These are phyloP conservation scores for Patellifolia procumbens DNA, from an alignment of 179 eudicot genomes.

Conservation along the genomic window DNA sequence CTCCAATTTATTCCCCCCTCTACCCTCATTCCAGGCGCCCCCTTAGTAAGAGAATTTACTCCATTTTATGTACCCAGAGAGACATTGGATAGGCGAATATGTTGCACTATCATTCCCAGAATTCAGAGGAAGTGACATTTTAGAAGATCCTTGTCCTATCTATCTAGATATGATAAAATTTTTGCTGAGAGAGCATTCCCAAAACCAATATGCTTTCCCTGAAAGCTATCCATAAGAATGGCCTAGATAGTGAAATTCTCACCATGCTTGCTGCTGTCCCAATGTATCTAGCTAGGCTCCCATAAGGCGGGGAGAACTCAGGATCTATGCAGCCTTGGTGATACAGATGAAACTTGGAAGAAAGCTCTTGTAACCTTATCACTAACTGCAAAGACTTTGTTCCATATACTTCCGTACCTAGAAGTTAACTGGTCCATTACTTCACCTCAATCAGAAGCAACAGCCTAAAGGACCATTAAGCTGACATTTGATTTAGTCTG, in stretches of 20 bases:
- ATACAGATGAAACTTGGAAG: not conserved
- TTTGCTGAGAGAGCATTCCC: not conserved
- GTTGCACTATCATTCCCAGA: not conserved
- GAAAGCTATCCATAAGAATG: not conserved
- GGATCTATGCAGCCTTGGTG: not conserved
- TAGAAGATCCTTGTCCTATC: not conserved
- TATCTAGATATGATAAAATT: not conserved
- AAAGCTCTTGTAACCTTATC: not conserved
- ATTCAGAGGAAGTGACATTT: not conserved
- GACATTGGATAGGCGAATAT: not conserved
- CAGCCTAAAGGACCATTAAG: not conserved
- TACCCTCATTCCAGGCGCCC: no score
- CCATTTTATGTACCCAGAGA: not conserved
- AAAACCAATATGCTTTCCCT: not conserved
- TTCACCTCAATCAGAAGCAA: not conserved
- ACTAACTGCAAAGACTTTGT: not conserved
- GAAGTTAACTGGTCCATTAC: no score
- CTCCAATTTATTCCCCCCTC: no score
- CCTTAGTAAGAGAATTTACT: not conserved
- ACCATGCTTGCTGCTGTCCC: not conserved
- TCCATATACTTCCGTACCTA: not conserved
- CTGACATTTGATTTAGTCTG: not conserved
- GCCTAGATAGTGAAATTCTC: not conserved
- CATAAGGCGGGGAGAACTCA: not conserved
- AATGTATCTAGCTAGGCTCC: not conserved